phyloP scores from a whole-genome alignment of 208 protist genomes.

The Naegleria gruberi region DNA sequence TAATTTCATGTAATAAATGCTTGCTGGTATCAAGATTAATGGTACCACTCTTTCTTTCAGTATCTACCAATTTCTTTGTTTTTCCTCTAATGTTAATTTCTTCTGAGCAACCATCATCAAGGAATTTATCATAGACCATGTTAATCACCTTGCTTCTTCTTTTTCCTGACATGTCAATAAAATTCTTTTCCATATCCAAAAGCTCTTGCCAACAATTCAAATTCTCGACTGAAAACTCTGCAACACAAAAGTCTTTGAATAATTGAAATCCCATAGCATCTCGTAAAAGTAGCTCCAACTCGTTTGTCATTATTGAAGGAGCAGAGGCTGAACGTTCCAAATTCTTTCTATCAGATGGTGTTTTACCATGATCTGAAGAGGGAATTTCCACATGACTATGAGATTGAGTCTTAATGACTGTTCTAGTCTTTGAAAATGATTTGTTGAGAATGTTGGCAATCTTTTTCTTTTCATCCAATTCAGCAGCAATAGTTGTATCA shows the following conservation, averaged over 20 bases:
- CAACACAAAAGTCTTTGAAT: neutral
- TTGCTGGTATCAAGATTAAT: neutral
- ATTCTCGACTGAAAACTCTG: neutral
- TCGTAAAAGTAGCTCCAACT: neutral
- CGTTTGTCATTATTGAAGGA: neutral
- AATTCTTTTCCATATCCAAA: neutral
- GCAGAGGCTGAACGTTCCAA: neutral
- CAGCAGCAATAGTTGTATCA: too few species aligned
- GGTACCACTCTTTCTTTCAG: neutral
- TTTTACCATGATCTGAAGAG: too few species aligned
- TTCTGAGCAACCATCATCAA: neutral
- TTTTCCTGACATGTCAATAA: neutral
- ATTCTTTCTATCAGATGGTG: too few species aligned
- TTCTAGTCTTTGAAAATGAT: too few species aligned
- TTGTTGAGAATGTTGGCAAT: too few species aligned
- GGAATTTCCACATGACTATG: too few species aligned
- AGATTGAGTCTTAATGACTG: too few species aligned
- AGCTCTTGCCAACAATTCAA: neutral
- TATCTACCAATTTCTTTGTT: neutral
- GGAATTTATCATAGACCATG: neutral
- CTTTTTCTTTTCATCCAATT: too few species aligned
- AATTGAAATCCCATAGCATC: neutral
- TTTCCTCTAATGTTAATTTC: neutral
- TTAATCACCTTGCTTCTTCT: neutral
- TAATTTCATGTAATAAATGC: neutral